phyloP scores from a whole-genome alignment of 202 grass and related monocot genomes.

The Panicum hallii region DNA sequence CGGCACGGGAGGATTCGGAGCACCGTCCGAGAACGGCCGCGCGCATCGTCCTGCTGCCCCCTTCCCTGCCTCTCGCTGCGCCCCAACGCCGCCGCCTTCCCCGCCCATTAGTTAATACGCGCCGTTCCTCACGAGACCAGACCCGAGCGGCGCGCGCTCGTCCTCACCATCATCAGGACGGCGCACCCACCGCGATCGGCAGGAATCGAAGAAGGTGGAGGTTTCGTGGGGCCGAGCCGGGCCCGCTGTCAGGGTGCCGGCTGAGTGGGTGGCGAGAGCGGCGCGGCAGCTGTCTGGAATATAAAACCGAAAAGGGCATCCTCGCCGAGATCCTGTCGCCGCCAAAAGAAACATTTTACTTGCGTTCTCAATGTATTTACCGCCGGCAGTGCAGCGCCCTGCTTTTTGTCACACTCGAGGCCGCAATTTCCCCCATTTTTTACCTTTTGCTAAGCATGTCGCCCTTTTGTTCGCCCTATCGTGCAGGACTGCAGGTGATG shows the following conservation, averaged over 20 bases:
- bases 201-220: background rate
- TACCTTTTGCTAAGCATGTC: background rate
- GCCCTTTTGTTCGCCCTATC: background rate
- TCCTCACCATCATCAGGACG: background rate
- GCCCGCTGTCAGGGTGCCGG: background rate
- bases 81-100: slow-evolving; percentile 14
- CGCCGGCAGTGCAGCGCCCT: background rate
- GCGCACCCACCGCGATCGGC: background rate
- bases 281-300: slow-evolving; percentile 40
- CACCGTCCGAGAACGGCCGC: background rate
- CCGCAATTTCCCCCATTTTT: background rate
- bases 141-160: background rate
- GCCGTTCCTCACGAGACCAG: background rate
- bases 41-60: background rate
- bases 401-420: slow-evolving; percentile 11
- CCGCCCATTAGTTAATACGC: background rate
- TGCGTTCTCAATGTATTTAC: background rate
- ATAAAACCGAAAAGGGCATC: slow-evolving; percentile 13
- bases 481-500: no score
- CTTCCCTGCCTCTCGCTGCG: background rate
- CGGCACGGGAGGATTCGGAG: slow-evolving; percentile 17
- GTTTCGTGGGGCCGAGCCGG: background rate
- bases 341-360: slow-evolving; percentile 31
- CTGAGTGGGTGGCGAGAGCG: background rate
- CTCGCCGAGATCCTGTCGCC: slow-evolving; percentile 45